phyloP scores from a whole-genome alignment of 2,329 filamentous ascomycete genomes.

The Alternaria dauci region DNA sequence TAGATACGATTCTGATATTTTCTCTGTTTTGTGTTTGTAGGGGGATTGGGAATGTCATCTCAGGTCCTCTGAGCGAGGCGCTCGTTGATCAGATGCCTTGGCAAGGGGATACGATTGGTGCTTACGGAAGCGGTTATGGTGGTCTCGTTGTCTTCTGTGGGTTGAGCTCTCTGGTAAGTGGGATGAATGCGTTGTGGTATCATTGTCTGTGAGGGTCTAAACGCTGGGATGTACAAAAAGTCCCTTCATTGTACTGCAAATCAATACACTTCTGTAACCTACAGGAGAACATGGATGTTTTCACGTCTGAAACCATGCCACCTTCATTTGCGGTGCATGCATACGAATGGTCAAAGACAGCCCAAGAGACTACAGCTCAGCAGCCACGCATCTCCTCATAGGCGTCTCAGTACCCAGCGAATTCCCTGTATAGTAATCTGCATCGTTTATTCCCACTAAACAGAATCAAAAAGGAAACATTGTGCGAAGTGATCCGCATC shows the following conservation, averaged over 20 bases:
- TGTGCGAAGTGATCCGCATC: not conserved
- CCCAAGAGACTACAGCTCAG: not conserved
- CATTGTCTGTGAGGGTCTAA: not conserved
- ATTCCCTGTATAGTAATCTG: not conserved
- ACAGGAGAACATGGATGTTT: too few relatives aligned
- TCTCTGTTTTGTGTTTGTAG: not conserved
- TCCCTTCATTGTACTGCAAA: not conserved
- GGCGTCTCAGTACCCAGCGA: not conserved
- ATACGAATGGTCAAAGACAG: too few relatives aligned
- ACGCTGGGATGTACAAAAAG: not conserved
- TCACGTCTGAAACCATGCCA: not conserved
- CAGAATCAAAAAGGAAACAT: not conserved
- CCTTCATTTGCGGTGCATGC: not conserved
- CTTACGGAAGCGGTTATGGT: conserved; percentile 8
- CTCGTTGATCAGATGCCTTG: not conserved
- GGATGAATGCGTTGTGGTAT: conserved; percentile 2
- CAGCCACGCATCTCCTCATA: not conserved
- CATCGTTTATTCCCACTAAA: not conserved
- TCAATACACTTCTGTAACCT: too few relatives aligned
- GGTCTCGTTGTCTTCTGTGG: conserved; percentile 5
- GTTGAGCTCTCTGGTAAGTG: not conserved
- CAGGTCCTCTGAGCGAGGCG: conserved; percentile 4
- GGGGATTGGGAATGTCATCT: not conserved
- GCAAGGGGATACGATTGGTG: not conserved
- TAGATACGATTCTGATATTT: conserved; percentile 4